These are phyloP conservation scores for Chaetomium olivaceum DNA, from an alignment of 2,329 filamentous ascomycete species.

Conservation along the genomic window DNA sequence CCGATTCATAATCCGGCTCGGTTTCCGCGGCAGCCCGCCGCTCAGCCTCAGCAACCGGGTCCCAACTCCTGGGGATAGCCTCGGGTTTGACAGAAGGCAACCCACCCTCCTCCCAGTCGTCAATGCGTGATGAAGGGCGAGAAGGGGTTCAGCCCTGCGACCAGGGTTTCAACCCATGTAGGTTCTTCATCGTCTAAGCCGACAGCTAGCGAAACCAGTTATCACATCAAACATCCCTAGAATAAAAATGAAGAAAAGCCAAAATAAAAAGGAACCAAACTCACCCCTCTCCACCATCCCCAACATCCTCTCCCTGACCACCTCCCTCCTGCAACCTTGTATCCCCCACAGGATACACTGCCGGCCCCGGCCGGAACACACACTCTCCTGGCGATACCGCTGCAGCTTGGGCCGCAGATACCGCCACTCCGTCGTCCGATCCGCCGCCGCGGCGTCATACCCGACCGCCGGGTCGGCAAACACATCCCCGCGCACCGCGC, in stretches of 20 bases:
- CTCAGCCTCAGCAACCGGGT: not conserved
- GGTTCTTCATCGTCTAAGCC: not conserved
- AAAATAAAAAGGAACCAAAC: constrained; percentile 10
- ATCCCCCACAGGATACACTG: constrained; percentile 42
- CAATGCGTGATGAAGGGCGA: not conserved
- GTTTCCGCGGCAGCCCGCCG: not conserved
- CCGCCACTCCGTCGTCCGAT: constrained; percentile 29
- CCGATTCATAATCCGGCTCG: not conserved
- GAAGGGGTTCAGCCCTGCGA: constrained; percentile 16
- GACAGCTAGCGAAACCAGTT: constrained; percentile 7
- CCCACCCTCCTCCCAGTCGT: not conserved
- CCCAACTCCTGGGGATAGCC: constrained; percentile 19
- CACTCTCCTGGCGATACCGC: constrained; percentile 32
- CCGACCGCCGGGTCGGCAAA: constrained; percentile 34
- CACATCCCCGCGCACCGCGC: constrained; percentile 36
- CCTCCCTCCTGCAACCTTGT: constrained; percentile 40
- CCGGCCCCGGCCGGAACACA: constrained; percentile 37
- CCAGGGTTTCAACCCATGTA: constrained; percentile 6
- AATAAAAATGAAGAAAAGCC: not conserved
- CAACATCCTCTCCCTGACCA: constrained; percentile 30
- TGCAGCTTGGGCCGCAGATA: constrained; percentile 32
- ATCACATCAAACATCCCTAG: not conserved
- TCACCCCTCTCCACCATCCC: constrained; percentile 29
- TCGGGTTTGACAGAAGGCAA: constrained; percentile 13
- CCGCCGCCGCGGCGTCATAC: constrained; percentile 35